Base-by-base conservation (phyloP, 345 rosid species). In the Rhizophora apiculata region DNA sequence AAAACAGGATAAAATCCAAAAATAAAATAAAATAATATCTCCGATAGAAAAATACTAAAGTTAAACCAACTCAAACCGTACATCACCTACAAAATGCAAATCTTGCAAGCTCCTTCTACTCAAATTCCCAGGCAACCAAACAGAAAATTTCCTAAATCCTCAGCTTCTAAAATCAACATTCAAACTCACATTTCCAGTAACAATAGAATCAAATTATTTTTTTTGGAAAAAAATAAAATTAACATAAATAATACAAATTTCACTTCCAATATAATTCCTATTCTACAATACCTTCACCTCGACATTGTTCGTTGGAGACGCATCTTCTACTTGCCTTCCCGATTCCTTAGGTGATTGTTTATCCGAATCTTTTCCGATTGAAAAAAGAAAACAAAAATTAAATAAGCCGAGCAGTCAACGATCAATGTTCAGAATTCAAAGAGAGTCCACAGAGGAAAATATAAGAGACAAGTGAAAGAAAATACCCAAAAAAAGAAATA, bases 351-450 rank as follows among this genome's bases (percentile, higher is more conserved):
- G 72, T 37, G 83, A 82, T 61, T 68, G 79, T 65, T 78, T 81
- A 68, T 83, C 96, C 67, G 78, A 70, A 69, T 88, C 98, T 87
- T 76, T 80, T 69, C 63, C 70, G 75, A 72, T 55, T 57, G 36
- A 72, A 58, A 3, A 9, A 43, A 43, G 16, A 2, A 31, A 62
- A 30, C 31, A 9, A 24, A 32, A 52, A 20, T 10, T 10, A 55
- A 4, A 22, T 24, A 27, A 18, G 49, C 49, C 19, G 29, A 56
- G 22, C 24, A 56, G 60, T 24, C 60, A 24, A 7, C 60, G 30
- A 56, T 56, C 30, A 22, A 11, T 43, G 30, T 56, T 22, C 30
- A 8, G 60, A 22, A 10, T 56, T 56, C 60, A 4, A 56, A 56
- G 9, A 26, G 16, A 27, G 60, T 56, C 60, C 68, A 68, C 46